Percentiles rank a stretch among this genome's conserved stretches.
Conservation (phyloP, 2,329 filamentous ascomycete genomes). For the Arachnomyces sp. region DNA sequence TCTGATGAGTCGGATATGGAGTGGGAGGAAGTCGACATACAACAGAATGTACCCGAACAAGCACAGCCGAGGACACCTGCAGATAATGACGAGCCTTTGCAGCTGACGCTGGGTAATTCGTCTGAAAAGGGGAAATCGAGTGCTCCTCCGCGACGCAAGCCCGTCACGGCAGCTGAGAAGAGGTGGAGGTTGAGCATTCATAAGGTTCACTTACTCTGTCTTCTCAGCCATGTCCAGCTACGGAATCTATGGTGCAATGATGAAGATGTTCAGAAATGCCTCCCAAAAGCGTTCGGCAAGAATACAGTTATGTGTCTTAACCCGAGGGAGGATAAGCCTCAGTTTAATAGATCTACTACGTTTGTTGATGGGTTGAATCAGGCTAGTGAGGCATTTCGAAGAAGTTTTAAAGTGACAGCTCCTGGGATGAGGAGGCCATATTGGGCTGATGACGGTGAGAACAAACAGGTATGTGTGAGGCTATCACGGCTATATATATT, state of each 20-base stretch:
- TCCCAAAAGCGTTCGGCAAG: constrained; percentile 58
- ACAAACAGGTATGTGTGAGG: no score
- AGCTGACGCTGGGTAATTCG: constrained; percentile 32
- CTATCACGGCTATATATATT: no score
- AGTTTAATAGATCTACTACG: constrained; percentile 68
- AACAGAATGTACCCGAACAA: constrained; percentile 14
- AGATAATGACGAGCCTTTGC: constrained; percentile 21
- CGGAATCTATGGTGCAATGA: constrained; percentile 91
- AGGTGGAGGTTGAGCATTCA: constrained; percentile 66
- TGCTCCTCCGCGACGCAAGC: constrained; percentile 37
- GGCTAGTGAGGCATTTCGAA: constrained; percentile 58
- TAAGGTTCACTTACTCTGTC: constrained; percentile 74
- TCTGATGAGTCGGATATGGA: constrained; percentile 48
- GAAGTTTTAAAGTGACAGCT: constrained; percentile 63
- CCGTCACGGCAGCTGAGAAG: constrained; percentile 51
- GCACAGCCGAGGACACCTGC: constrained; percentile 2
- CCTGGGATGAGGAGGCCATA: constrained; percentile 61
- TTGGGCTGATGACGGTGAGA: constrained; percentile 59
- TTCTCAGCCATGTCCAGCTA: constrained; percentile 67
- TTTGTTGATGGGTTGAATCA: constrained; percentile 73
- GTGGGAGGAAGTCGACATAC: constrained; percentile 55
- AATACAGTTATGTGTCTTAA: constrained; percentile 62
- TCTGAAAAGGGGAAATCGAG: constrained; percentile 18
- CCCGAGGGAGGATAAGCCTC: constrained; percentile 58
- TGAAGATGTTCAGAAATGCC: constrained; percentile 52